These are phyloP conservation scores for Claviceps humidiphila DNA, from an alignment of 2,329 filamentous ascomycete species.

Conservation along the genomic window DNA sequence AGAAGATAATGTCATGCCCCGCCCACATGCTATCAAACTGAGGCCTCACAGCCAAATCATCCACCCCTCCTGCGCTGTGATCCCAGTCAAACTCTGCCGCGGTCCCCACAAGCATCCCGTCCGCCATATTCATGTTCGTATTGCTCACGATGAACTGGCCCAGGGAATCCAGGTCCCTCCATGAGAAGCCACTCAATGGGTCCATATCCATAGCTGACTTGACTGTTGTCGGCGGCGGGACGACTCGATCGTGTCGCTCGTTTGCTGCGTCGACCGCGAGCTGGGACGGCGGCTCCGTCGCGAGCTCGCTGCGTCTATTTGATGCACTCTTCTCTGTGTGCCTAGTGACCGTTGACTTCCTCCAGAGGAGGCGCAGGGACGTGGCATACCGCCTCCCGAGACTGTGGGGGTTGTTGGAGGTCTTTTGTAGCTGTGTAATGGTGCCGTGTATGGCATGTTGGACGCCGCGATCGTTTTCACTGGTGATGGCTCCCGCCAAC, in stretches of 20 bases:
- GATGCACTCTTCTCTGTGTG: background rate
- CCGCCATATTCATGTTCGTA: constrained; percentile 10
- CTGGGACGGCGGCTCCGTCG: constrained; percentile 14
- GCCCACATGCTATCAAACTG: constrained; percentile 11
- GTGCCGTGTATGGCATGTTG: constrained; percentile 44
- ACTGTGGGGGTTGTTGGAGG: constrained; percentile 43
- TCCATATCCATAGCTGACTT: constrained; percentile 22
- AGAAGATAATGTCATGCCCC: constrained; percentile 12
- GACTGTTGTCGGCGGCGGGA: background rate
- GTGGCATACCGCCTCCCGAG: constrained; percentile 48
- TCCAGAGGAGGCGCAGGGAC: constrained; percentile 47
- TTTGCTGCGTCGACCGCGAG: constrained; percentile 8
- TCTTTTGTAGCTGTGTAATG: constrained; percentile 44
- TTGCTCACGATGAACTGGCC: constrained; percentile 34
- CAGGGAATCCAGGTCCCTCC: constrained; percentile 46
- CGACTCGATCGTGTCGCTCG: constrained; percentile 7
- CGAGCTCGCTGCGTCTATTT: constrained; percentile 2
- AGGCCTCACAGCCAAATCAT: constrained; percentile 9
- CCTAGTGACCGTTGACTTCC: constrained; percentile 19
- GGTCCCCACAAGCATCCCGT: constrained; percentile 13
- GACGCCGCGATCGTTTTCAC: constrained; percentile 39
- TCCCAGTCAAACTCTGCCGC: constrained; percentile 14
- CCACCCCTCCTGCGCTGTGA: constrained; percentile 10
- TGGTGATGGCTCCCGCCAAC: constrained; percentile 44
- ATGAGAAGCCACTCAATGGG: constrained; percentile 44